phyloP scores from a whole-genome alignment of 495 filamentous ascomycete species.

The Penicillium silybi region DNA sequence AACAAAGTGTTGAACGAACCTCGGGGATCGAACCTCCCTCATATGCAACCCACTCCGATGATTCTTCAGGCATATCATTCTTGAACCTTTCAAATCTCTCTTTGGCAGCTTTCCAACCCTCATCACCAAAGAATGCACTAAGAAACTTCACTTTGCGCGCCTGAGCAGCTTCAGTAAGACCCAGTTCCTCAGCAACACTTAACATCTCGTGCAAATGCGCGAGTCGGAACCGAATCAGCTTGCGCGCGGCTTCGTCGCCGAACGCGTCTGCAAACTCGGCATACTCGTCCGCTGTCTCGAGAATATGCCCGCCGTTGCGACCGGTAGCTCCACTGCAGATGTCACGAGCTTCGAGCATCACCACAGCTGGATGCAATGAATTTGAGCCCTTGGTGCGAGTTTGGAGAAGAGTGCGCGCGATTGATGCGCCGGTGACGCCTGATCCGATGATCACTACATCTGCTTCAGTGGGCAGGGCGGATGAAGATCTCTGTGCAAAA shows the following conservation, averaged over 20 bases:
- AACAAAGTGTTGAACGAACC: slow-evolving; percentile 8
- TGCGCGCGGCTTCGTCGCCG: slow-evolving; percentile 24
- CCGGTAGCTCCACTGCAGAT: slow-evolving; percentile 80
- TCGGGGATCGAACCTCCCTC: slow-evolving; percentile 22
- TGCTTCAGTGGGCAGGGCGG: slow-evolving; percentile 50
- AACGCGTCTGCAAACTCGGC: slow-evolving; percentile 18
- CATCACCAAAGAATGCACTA: slow-evolving; percentile 28
- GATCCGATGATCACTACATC: slow-evolving; percentile 71
- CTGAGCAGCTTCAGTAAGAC: slow-evolving; percentile 21
- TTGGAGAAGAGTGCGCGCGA: slow-evolving; percentile 58
- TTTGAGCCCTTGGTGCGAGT: slow-evolving; percentile 15
- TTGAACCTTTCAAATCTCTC: slow-evolving; percentile 23
- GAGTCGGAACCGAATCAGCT: slow-evolving; percentile 26
- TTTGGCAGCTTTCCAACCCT: slow-evolving; percentile 21
- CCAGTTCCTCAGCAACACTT: slow-evolving; percentile 26
- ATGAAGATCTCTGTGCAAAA: slow-evolving; percentile 56
- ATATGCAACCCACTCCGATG: slow-evolving; percentile 25
- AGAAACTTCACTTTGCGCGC: slow-evolving; percentile 31
- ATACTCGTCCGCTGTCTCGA: slow-evolving; percentile 28
- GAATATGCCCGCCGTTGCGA: slow-evolving; percentile 45
- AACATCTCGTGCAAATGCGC: slow-evolving; percentile 32
- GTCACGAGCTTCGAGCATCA: slow-evolving; percentile 77
- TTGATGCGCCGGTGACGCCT: slow-evolving; percentile 67
- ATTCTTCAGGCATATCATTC: slow-evolving; percentile 28
- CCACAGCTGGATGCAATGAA: slow-evolving; percentile 36